These are phyloP conservation scores for Lyophyllum semitale DNA, from an alignment of 768 basidiomycete species.

Conservation along the genomic window DNA sequence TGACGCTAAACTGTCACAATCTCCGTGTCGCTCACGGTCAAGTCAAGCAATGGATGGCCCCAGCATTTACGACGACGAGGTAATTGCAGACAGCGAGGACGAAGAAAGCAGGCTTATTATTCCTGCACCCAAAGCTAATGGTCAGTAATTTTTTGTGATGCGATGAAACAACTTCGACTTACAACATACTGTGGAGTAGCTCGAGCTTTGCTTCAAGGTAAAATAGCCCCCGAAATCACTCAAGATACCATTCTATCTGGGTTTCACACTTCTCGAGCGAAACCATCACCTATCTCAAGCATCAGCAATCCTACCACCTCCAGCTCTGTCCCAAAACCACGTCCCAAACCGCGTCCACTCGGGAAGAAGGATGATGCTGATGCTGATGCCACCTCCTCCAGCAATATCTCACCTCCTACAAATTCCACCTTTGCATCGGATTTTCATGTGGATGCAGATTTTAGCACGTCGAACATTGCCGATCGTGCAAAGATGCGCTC, in stretches of 20 bases:
- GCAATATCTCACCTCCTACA: neutral
- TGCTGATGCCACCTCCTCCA: conserved; percentile 1
- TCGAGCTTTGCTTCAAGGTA: neutral
- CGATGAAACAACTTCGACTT: neutral
- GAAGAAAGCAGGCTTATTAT: conserved; percentile 22
- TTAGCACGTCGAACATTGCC: conserved; percentile 43
- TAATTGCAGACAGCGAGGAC: conserved; percentile 53
- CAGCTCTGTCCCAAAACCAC: conserved; percentile 18
- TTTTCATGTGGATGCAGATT: conserved; percentile 12
- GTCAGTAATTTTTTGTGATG: neutral
- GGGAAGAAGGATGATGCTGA: conserved; percentile 6
- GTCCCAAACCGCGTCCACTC: conserved; percentile 34
- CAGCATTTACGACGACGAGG: conserved; percentile 33
- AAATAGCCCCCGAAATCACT: neutral
- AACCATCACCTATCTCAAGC: neutral
- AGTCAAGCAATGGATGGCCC: conserved; percentile 11
- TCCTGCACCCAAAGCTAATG: neutral
- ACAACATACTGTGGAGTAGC: neutral
- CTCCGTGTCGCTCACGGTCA: neutral
- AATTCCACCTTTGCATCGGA: conserved; percentile 1
- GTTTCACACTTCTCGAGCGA: neutral
- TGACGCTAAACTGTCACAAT: conserved; percentile 8
- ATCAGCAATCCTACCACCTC: neutral
- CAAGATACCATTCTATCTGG: conserved; percentile 12
- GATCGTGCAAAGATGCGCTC: conserved; percentile 61